Conservation (phyloP, 345 rosid species). For the Aegle marmelos region DNA sequence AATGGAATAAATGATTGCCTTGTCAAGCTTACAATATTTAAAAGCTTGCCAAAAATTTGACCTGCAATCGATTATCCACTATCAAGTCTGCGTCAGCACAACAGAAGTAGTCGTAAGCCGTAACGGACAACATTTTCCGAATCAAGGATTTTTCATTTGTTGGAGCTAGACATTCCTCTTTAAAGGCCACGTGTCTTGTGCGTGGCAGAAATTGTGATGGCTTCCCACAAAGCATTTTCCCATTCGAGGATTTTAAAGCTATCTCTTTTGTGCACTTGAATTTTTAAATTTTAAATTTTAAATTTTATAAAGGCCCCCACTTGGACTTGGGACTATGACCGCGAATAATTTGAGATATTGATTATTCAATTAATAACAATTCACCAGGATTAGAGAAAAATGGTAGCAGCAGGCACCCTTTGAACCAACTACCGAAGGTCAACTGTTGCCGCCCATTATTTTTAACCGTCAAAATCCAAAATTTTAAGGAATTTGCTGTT, state of each 20-base stretch:
- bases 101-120: too few relatives aligned
- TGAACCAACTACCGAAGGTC: neutral
- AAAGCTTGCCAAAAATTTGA: neutral
- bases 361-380: too few relatives aligned
- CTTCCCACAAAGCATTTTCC: neutral
- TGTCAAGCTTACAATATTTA: too few relatives aligned
- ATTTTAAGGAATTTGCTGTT: neutral
- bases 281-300: too few relatives aligned
- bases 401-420: neutral
- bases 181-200: neutral
- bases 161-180: neutral
- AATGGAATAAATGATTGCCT: too few relatives aligned
- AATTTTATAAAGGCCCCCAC: neutral
- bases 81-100: too few relatives aligned
- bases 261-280: too few relatives aligned
- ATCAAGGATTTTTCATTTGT: neutral
- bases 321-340: neutral
- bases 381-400: neutral
- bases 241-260: neutral
- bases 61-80: neutral
- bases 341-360: neutral
- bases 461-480: neutral
- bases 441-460: neutral
- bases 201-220: neutral
- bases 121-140: neutral